Percentiles rank a stretch among this genome's conserved stretches.
phyloP scores from a whole-genome alignment of 805 yeast genomes.

The Metschnikowia aberdeeniae region DNA sequence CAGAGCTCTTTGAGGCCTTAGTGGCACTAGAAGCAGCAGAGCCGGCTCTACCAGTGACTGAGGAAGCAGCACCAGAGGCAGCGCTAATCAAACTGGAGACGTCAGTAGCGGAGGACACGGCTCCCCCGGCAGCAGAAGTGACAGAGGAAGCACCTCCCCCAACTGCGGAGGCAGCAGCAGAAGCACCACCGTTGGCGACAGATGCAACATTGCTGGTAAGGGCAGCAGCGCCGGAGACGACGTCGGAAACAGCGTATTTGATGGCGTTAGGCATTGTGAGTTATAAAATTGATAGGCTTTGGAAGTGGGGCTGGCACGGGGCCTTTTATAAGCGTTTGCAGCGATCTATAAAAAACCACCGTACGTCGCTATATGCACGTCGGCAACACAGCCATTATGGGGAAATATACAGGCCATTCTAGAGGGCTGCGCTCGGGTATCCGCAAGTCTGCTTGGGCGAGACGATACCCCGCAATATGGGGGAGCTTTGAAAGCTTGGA shows the following conservation, averaged over 20 bases:
- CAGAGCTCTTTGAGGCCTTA: slow-evolving; percentile 13
- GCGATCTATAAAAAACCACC: not conserved
- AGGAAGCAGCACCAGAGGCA: slow-evolving; percentile 6
- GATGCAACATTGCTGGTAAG: slow-evolving; percentile 5
- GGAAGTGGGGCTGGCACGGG: not conserved
- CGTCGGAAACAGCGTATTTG: slow-evolving; percentile 23
- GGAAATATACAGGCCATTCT: not conserved
- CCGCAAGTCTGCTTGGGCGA: too few species aligned
- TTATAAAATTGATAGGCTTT: not conserved
- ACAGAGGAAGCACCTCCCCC: slow-evolving; percentile 12
- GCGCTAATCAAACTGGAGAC: slow-evolving; percentile 7
- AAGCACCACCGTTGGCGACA: slow-evolving; percentile 2
- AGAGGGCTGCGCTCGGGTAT: not conserved
- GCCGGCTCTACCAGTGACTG: slow-evolving; percentile 8
- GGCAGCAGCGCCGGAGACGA: slow-evolving; percentile 6
- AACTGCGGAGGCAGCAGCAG: slow-evolving; percentile 4
- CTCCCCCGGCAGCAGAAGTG: slow-evolving; percentile 11
- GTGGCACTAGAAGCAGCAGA: slow-evolving; percentile 5
- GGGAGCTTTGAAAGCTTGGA: not conserved
- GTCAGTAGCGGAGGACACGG: slow-evolving; percentile 15
- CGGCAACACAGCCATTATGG: slow-evolving; percentile 1
- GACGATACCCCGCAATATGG: too few species aligned
- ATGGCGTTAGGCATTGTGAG: slow-evolving; percentile 26
- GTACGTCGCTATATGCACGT: not conserved
- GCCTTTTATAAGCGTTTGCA: not conserved